Conservation (phyloP, 1,139 yeast genomes). For the Zygotorulaspora mrakii region DNA sequence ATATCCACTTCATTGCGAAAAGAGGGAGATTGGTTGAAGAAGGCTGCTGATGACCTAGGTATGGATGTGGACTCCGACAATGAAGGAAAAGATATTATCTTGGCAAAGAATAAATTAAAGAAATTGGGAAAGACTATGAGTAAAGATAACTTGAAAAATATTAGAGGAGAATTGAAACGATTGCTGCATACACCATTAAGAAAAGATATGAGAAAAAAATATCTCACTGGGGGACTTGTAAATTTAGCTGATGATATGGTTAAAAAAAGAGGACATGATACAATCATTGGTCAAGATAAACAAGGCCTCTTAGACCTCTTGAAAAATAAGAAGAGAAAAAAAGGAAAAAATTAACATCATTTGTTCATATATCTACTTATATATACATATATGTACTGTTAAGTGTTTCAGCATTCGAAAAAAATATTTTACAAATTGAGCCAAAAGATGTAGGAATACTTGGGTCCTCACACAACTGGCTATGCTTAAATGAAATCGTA, state of each 20-base stretch:
- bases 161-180: constrained; percentile 55
- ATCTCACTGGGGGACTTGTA: constrained; percentile 77
- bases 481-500: constrained; percentile 38
- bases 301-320: constrained; percentile 69
- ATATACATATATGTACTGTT: background rate
- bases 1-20: constrained; percentile 59
- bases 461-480: constrained; percentile 2
- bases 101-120: constrained; percentile 60
- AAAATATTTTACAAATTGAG: constrained; percentile 12
- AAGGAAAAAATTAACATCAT: constrained; percentile 6
- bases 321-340: constrained; percentile 40
- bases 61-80: constrained; percentile 59
- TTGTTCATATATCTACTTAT: no score
- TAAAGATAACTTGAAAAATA: constrained; percentile 46
- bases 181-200: constrained; percentile 59
- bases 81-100: constrained; percentile 58
- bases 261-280: constrained; percentile 64
- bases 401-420: background rate
- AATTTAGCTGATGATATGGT: constrained; percentile 83
- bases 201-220: constrained; percentile 66
- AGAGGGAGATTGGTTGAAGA: constrained; percentile 75
- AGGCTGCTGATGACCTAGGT: constrained; percentile 93
- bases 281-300: constrained; percentile 66
- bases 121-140: constrained; percentile 53
- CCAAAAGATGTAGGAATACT: constrained; percentile 6